Percentiles rank a stretch among this genome's conserved stretches.
Evolutionary conservation across 2,329 filamentous ascomycete species (phyloP).

Genomic region (Aspergillus brasiliensis): DNA sequence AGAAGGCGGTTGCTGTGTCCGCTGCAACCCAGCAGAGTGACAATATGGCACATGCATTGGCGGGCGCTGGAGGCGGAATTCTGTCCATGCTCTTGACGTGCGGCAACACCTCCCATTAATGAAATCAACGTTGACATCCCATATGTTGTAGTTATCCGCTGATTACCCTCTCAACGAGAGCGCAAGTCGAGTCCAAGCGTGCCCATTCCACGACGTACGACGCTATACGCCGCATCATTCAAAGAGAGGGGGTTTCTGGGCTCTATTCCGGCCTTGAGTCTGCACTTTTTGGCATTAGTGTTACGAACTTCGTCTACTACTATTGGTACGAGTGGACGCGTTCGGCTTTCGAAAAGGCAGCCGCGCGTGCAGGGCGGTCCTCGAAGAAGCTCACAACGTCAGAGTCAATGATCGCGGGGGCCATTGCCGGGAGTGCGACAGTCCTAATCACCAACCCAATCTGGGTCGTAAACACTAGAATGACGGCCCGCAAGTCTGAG

Average conservation of each 20-base stretch:
- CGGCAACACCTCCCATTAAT: conserved; percentile 23
- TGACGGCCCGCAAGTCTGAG: conserved; percentile 83
- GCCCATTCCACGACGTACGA: conserved; percentile 81
- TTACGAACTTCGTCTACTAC: conserved; percentile 99
- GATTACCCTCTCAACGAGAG: conserved; percentile 94
- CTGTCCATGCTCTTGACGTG: conserved; percentile 95
- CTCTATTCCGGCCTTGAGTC: conserved; percentile 93
- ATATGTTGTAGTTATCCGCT: conserved; percentile 74
- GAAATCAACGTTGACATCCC: conserved; percentile 11
- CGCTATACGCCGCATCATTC: conserved; percentile 81
- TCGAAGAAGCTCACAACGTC: conserved; percentile 83
- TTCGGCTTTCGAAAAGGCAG: conserved; percentile 76
- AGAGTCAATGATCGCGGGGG: conserved; percentile 93
- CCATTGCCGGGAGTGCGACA: conserved; percentile 88
- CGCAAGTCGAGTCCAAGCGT: conserved; percentile 95
- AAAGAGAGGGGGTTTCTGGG: conserved; percentile 84
- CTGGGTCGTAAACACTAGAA: conserved; percentile 98
- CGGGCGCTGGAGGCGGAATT: conserved; percentile 89
- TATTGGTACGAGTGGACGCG: conserved; percentile 99
- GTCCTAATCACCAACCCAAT: conserved; percentile 97
- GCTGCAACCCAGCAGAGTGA: conserved; percentile 80
- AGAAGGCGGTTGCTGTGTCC: conserved; percentile 53
- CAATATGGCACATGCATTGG: conserved; percentile 93
- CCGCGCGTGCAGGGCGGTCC: conserved; percentile 69
- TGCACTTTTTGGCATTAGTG: conserved; percentile 93